Conservation (phyloP, 2,329 filamentous ascomycete genomes). For the Fusarium tupiense region DNA sequence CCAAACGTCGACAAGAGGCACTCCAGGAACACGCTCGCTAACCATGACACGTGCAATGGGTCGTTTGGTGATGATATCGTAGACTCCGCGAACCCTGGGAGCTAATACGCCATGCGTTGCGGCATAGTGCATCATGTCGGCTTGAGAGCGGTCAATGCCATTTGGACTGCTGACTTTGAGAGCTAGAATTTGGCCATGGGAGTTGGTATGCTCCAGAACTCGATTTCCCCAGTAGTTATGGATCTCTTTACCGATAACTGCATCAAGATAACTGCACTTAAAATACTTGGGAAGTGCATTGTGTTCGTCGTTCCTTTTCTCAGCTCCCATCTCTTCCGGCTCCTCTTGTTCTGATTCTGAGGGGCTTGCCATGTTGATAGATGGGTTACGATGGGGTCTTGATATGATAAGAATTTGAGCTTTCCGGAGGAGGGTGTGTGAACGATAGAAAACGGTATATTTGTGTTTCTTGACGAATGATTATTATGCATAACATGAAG, state of each 20-base stretch:
- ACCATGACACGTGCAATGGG: background rate
- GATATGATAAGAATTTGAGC: background rate
- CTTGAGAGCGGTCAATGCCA: background rate
- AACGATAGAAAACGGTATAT: accelerated
- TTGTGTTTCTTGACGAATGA: background rate
- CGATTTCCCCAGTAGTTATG: background rate
- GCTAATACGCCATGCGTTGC: background rate
- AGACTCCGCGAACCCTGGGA: background rate
- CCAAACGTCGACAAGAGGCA: background rate
- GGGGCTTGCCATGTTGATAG: background rate
- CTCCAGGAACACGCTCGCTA: background rate
- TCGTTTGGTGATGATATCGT: accelerated
- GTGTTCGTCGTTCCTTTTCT: background rate
- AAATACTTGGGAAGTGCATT: background rate
- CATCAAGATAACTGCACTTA: background rate
- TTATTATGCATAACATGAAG: background rate
- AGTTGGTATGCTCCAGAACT: background rate
- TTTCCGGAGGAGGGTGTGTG: accelerated
- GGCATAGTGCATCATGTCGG: slow-evolving; percentile 2
- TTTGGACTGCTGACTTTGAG: background rate
- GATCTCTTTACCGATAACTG: background rate
- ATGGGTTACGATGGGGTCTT: accelerated
- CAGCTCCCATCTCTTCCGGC: background rate
- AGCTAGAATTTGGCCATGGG: accelerated
- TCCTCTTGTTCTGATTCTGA: background rate